A percentile compares a stretch with the other conserved stretches of the same genome.
phyloP scores from a whole-genome alignment of 2,329 filamentous ascomycete genomes.

The Aspergillus ustus region DNA sequence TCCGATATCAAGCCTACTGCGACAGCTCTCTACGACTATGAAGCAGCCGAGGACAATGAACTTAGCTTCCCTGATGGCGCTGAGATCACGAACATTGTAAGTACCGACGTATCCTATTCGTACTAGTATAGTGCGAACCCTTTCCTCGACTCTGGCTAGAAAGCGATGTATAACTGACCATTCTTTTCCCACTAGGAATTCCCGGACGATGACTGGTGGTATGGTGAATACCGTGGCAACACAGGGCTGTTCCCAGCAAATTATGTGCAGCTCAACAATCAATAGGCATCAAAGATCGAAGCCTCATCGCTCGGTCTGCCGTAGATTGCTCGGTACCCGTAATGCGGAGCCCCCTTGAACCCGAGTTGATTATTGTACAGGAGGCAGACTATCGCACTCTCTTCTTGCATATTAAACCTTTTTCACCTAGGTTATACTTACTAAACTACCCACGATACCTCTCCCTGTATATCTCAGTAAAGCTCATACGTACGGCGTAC shows the following conservation, averaged over 20 bases:
- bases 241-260: conserved; percentile 77
- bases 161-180: neutral
- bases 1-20: conserved; percentile 65
- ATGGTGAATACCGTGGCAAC: conserved; percentile 79
- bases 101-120: conserved; percentile 37
- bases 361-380: neutral
- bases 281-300: neutral
- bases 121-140: neutral
- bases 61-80: conserved; percentile 87
- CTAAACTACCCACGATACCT: neutral
- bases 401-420: neutral
- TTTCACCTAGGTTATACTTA: neutral
- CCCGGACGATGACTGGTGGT: conserved; percentile 99
- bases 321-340: neutral
- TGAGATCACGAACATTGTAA: conserved; percentile 76
- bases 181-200: conserved; percentile 72
- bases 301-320: neutral
- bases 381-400: neutral
- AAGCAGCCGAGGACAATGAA: conserved; percentile 92
- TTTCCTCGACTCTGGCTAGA: neutral
- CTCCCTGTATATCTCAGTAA: neutral
- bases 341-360: neutral
- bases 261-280: conserved; percentile 45
- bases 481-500: too few relatives aligned
- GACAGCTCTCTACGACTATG: conserved; percentile 91